Evolutionary conservation across 2,329 filamentous ascomycete genomes (phyloP).

Genomic region (Gremmenia infestans): DNA sequence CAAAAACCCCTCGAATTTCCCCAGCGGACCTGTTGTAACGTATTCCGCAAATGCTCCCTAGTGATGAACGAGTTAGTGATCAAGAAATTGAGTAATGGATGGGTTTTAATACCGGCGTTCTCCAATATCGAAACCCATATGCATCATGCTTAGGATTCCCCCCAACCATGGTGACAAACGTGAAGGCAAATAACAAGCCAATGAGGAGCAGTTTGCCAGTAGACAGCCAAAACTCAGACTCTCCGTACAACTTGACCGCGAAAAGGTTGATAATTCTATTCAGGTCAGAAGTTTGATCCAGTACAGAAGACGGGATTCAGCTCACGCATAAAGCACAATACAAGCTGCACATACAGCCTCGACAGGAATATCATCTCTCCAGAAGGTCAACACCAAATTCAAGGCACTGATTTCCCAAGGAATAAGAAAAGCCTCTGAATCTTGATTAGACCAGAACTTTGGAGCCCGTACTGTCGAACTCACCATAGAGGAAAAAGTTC

Average conservation of each 20-base stretch:
- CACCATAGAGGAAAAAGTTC: slow-evolving; percentile 59
- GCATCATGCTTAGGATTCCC: slow-evolving; percentile 66
- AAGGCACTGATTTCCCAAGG: slow-evolving; percentile 37
- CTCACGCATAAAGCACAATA: slow-evolving; percentile 46
- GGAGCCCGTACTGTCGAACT: neutral
- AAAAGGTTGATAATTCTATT: slow-evolving; percentile 55
- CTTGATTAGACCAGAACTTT: neutral
- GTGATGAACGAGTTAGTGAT: slow-evolving; percentile 28
- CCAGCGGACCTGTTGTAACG: slow-evolving; percentile 57
- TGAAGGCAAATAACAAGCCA: slow-evolving; percentile 46
- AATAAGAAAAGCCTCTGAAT: slow-evolving; percentile 20
- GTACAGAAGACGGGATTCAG: neutral
- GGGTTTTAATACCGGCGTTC: slow-evolving; percentile 35
- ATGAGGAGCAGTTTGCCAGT: slow-evolving; percentile 41
- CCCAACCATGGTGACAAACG: slow-evolving; percentile 68
- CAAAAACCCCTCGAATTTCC: slow-evolving; percentile 65
- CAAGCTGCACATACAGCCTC: slow-evolving; percentile 34
- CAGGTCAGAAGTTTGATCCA: slow-evolving; percentile 13
- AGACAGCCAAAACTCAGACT: slow-evolving; percentile 67
- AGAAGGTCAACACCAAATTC: slow-evolving; percentile 40
- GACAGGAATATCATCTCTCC: slow-evolving; percentile 37
- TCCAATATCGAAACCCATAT: slow-evolving; percentile 68
- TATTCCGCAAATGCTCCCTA: slow-evolving; percentile 61
- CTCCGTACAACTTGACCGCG: slow-evolving; percentile 61
- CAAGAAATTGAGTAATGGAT: neutral